Evolutionary conservation across 1,284 basidiomycete genomes (phyloP).

Genomic region (Malassezia globosa): DNA sequence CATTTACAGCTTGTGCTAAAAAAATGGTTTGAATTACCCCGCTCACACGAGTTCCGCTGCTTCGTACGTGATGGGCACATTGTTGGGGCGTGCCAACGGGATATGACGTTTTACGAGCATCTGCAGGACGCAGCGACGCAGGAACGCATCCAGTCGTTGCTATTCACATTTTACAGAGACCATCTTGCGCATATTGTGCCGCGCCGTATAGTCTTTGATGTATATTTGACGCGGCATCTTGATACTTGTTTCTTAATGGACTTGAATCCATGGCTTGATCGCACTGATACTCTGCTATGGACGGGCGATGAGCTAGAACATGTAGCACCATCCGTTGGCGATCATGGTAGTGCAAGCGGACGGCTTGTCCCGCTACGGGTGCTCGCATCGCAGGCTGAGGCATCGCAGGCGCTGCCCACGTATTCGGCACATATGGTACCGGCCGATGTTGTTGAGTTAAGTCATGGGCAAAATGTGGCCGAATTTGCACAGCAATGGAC

Average conservation of each 20-base stretch:
- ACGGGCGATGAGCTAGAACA: slow-evolving; percentile 63
- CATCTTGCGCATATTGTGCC: slow-evolving; percentile 6
- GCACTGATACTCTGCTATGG: slow-evolving; percentile 78
- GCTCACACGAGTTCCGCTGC: slow-evolving; percentile 50
- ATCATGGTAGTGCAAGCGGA: not conserved
- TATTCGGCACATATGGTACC: slow-evolving; percentile 86
- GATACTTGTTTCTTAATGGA: slow-evolving; percentile 68
- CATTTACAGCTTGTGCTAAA: slow-evolving; percentile 64
- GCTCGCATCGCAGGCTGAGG: slow-evolving; percentile 18
- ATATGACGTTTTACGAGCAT: slow-evolving; percentile 67
- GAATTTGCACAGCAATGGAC: slow-evolving; percentile 63
- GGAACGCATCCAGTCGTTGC: slow-evolving; percentile 52
- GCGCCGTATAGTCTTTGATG: slow-evolving; percentile 59
- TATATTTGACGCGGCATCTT: slow-evolving; percentile 71
- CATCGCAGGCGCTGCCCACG: slow-evolving; percentile 38
- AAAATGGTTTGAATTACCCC: slow-evolving; percentile 78
- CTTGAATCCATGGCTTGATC: slow-evolving; percentile 74
- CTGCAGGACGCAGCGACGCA: slow-evolving; percentile 53
- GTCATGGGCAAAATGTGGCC: slow-evolving; percentile 60
- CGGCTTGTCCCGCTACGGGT: slow-evolving; percentile 14
- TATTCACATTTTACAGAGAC: not conserved
- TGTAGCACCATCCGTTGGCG: slow-evolving; percentile 1
- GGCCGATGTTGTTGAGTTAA: slow-evolving; percentile 68
- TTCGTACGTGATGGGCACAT: slow-evolving; percentile 20
- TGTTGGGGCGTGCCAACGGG: slow-evolving; percentile 75